Evolutionary conservation across 129 eudicot species (phyloP).

Genomic region (Chrysanthemum lavandulifolium): DNA sequence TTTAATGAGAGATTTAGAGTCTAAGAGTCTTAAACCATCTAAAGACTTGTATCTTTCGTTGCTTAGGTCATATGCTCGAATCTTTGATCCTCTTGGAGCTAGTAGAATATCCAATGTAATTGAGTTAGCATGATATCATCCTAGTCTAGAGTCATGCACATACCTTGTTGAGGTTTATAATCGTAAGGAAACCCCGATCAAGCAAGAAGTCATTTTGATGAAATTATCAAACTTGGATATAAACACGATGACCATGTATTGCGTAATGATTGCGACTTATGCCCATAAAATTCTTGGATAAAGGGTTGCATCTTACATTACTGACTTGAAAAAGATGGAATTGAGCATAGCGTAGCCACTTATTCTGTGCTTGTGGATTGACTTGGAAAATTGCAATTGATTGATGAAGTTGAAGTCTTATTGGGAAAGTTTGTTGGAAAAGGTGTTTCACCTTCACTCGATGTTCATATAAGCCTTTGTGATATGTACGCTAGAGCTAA

Average conservation of each 20-base stretch:
- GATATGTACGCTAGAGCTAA: conserved; percentile 68
- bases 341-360: conserved; percentile 64
- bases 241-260: conserved; percentile 75
- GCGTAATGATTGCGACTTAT: conserved; percentile 74
- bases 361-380: conserved; percentile 72
- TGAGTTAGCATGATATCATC: conserved; percentile 39
- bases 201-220: conserved; percentile 62
- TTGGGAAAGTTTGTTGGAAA: conserved; percentile 52
- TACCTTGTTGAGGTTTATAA: conserved; percentile 68
- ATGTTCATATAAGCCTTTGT: conserved; percentile 74
- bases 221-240: conserved; percentile 50
- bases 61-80: conserved; percentile 49
- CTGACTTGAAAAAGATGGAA: conserved; percentile 41
- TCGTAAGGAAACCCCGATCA: conserved; percentile 33
- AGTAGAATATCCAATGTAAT: conserved; percentile 9
- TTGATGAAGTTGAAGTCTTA: conserved; percentile 80
- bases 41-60: conserved; percentile 53
- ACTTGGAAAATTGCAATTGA: conserved; percentile 62
- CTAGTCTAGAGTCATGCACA: conserved; percentile 42
- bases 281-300: conserved; percentile 55
- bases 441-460: conserved; percentile 67
- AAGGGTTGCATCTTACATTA: conserved; percentile 42
- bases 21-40: conserved; percentile 48
- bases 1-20: conserved; percentile 51
- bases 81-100: conserved; percentile 44